phyloP scores from a whole-genome alignment of 306 rosid species.

The Pachyrhizus erosus region DNA sequence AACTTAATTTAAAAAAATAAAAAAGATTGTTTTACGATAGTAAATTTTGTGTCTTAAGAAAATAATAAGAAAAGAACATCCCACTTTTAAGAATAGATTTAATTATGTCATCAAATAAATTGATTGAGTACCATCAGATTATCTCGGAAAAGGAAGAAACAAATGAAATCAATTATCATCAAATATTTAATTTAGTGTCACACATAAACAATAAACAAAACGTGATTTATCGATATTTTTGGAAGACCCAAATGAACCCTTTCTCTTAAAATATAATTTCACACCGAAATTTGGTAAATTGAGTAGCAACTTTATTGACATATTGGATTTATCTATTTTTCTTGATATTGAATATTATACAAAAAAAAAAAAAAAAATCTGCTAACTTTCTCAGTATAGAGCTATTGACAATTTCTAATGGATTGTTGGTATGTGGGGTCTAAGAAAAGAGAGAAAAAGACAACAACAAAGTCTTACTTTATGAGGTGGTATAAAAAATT shows the following conservation, averaged over 20 bases:
- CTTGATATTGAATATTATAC: not conserved
- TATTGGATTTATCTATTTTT: not conserved
- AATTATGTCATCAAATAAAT: not conserved
- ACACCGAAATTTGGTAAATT: not conserved
- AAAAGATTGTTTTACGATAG: not conserved
- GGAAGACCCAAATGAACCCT: not conserved
- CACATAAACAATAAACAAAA: not conserved
- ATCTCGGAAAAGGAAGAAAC: not conserved
- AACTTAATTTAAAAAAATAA: not conserved
- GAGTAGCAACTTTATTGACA: not conserved
- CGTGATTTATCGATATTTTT: not conserved
- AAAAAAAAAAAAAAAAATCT: not conserved
- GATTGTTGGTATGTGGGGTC: conserved; percentile 18
- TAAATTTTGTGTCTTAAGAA: not conserved
- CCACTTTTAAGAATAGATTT: not conserved
- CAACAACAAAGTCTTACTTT: conserved; percentile 29
- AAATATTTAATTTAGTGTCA: not conserved
- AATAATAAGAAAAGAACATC: not conserved
- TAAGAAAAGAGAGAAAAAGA: conserved; percentile 6
- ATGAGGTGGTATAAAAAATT: conserved; percentile 34
- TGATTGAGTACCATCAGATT: not conserved
- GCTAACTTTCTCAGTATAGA: not conserved
- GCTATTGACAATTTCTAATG: not conserved
- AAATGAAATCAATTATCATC: not conserved
- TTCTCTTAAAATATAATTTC: not conserved